Conservation (phyloP, 2,329 filamentous ascomycete genomes). For the Hypoxylon sp. region DNA sequence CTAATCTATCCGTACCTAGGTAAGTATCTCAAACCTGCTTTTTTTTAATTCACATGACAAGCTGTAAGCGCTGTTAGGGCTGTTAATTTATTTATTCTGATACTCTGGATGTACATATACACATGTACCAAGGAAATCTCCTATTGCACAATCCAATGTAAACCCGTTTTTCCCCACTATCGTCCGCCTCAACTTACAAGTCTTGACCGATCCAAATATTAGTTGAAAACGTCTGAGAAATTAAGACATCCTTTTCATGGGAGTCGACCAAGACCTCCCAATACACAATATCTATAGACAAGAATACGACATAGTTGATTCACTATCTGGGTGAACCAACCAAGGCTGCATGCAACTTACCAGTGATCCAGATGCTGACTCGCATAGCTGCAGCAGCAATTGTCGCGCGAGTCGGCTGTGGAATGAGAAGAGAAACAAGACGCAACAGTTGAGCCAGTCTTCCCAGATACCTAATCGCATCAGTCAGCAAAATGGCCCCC, state of each 20-base stretch:
- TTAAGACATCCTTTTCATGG: neutral
- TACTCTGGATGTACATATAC: too few relatives aligned
- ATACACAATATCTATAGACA: neutral
- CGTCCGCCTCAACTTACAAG: constrained; percentile 36
- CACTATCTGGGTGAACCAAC: constrained; percentile 17
- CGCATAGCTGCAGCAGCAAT: constrained; percentile 35
- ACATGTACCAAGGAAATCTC: constrained; percentile 21
- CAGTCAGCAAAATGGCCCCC: constrained; percentile 33
- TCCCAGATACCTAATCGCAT: constrained; percentile 22
- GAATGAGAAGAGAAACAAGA: constrained; percentile 32
- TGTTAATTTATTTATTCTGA: constrained; percentile 6
- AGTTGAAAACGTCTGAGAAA: constrained; percentile 4
- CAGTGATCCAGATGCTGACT: constrained; percentile 34
- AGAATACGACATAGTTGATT: constrained; percentile 17
- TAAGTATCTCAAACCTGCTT: neutral
- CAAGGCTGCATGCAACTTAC: constrained; percentile 28
- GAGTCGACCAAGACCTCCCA: constrained; percentile 1
- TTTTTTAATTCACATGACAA: neutral
- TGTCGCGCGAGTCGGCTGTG: constrained; percentile 35
- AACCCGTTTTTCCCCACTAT: constrained; percentile 43
- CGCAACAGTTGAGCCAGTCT: constrained; percentile 17
- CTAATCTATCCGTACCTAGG: neutral
- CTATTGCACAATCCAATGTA: constrained; percentile 38
- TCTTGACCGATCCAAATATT: constrained; percentile 20
- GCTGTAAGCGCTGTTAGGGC: neutral